Evolutionary conservation across 371 early-diverging fungal species (phyloP).

Genomic region (Parasitella parasitica): DNA sequence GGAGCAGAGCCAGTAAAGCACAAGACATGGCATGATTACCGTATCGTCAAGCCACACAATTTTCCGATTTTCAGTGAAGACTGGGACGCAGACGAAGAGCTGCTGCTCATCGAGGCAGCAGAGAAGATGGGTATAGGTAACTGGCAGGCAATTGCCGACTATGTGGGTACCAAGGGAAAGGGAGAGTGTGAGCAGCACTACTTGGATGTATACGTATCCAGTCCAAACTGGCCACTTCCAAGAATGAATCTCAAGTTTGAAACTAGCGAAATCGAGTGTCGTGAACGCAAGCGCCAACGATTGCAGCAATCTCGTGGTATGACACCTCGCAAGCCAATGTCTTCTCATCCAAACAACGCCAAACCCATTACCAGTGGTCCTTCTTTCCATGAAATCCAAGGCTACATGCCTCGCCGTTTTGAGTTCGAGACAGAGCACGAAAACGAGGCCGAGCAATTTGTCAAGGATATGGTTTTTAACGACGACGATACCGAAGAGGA

Average conservation of each 20-base stretch:
- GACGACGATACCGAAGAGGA: slow-evolving; percentile 89
- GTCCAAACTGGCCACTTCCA: slow-evolving; percentile 79
- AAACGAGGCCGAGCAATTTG: slow-evolving; percentile 92
- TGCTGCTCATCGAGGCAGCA: slow-evolving; percentile 90
- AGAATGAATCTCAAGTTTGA: slow-evolving; percentile 53
- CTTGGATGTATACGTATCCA: slow-evolving; percentile 76
- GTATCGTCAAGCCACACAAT: slow-evolving; percentile 83
- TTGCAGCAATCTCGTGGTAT: slow-evolving; percentile 44
- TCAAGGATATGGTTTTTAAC: slow-evolving; percentile 92
- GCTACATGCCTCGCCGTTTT: slow-evolving; percentile 96
- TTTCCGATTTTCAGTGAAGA: slow-evolving; percentile 84
- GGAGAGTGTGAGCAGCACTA: slow-evolving; percentile 94
- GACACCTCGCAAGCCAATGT: slow-evolving; percentile 31
- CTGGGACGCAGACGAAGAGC: slow-evolving; percentile 98
- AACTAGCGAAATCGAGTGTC: slow-evolving; percentile 40
- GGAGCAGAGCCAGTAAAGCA: slow-evolving; percentile 87
- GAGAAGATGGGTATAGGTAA: slow-evolving; percentile 96
- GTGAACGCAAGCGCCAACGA: slow-evolving; percentile 39
- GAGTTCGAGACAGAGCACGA: slow-evolving; percentile 98
- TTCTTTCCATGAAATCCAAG: slow-evolving; percentile 93
- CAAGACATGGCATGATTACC: slow-evolving; percentile 84
- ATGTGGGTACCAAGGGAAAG: slow-evolving; percentile 89
- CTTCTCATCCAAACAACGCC: slow-evolving; percentile 26
- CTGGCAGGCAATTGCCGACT: slow-evolving; percentile 94
- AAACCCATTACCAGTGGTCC: slow-evolving; percentile 85